Base-by-base conservation (phyloP, 495 filamentous ascomycete species). In the Bombardia bombarda region DNA sequence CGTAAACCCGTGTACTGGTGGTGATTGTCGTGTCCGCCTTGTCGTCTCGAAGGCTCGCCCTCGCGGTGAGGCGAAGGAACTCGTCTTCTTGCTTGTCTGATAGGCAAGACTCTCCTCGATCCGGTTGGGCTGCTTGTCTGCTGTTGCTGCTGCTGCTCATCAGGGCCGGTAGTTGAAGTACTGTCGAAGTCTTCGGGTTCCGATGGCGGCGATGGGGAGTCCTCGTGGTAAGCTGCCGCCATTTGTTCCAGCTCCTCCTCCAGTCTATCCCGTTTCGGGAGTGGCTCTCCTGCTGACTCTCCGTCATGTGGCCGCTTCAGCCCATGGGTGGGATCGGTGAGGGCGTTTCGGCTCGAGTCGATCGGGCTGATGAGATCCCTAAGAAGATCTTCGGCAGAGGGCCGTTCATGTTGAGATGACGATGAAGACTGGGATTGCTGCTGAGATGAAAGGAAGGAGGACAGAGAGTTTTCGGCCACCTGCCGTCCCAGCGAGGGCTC, bases 231-330 rank as follows among this genome's bases (percentile, higher is more conserved):
- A 20, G 40, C 41, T 7, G 28, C 23, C 43, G 19, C 19, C 43
- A 59, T 45, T 8, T 42, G 32, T 4, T 55, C 51, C 7, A 62
- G 38, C 30, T 59, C 58, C 32, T 60, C 56, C 3, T 35, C 46
- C 22, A 57, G 53, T 21, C 40, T 57, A 28, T 62, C 58, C 32
- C 58, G 41, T 35, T 60, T 62, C n/a, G 56, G 37, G 1, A 34
- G 20, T 2, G 48, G 58, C 25, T 55, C 56, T 36, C 49, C 54
- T 0, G 32, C 28, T 2, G 40, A 24, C 7, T 50, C 43, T 17
- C 35, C 41, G 13, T 60, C 58, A 14, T 41, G 50, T 1, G 56
- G 42, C 21, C 58, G 40, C 33, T 62, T 62, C 13, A 52, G 33
- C 3, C 51, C 43, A 6, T 50, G 51, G 1, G 25, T 16, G 9